Base-by-base conservation (phyloP, 108 stramenopile species). In the Epithemia pelagica region DNA sequence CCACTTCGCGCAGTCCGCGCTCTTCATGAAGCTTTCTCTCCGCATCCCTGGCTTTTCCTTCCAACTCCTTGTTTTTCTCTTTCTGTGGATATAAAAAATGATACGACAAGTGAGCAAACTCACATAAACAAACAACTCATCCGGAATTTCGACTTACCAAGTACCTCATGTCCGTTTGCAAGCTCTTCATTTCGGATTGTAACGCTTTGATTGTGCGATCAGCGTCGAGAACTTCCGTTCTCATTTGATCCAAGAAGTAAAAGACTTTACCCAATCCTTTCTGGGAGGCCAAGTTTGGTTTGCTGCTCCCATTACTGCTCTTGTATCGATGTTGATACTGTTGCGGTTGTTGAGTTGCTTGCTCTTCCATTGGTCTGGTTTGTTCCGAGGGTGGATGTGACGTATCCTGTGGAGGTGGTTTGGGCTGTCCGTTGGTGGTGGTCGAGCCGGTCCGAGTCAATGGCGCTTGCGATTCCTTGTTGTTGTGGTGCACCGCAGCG, bases 31-130 rank as follows among this genome's bases (percentile, higher is more conserved):
- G 69, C 54, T 75, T 82, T 25, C 74, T 66, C 26, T 92, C 91
- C 29, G 83, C 62, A 21, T 86, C 85, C 32, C 62, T 67, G 32
- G 75, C 77, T 64, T 84, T 89, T 27, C 83, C 77, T 62, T 92
- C 91, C 21, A 92, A 65, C 28, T 89, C 88, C 61, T 92, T 92
- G 46, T 89, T 92, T 32, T 86, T 89, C 28, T 89, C 88, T 57
- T 79, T 79, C 84, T 85, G 59, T 27, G 51, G 3, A 52, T 20
- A 32, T 61, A 46, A 23, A 28, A 27, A 37, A n/a, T n/a, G n/a
- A n/a, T n/a, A n/a, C n/a, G n/a, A 15, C 28, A 19, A 51, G 28
- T 27, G 21, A 23, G 22, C 7, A 19, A 21, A 46, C 63, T 22
- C 29, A 54, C 32, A 28, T 27, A 59, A 0, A 26, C 30, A 54